Evolutionary conservation across 352 stramenopile genomes (phyloP), one percentile per base, ranked within the genome.

Genomic region (Pythium biforme): DNA sequence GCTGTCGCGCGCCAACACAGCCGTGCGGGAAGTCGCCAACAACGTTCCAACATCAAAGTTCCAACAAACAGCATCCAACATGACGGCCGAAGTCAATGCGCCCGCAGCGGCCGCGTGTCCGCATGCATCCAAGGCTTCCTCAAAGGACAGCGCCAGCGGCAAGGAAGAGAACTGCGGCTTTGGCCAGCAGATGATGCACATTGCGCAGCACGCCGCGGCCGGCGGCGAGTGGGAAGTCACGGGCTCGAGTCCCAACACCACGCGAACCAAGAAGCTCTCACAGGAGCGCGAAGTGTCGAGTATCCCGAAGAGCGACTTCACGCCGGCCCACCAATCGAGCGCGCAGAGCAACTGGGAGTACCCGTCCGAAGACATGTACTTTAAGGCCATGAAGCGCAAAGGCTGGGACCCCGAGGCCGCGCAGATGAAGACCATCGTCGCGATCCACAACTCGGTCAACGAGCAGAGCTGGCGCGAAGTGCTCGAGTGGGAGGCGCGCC

Each of bases 391-490:
- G 95, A 87, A 97, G 69, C 86, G 92, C 64, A 99, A 99, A 66
- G 96, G 96, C 27, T 98, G 96, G 86, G 83, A 96, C 50, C 87
- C 91, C 3, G 72, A 93, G 48, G 81, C 81, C 11, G 72, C 93
- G 25, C 91, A 98, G 74, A 98, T 99, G 81, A 94, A 95, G 47
- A 93, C 86, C 11, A 97, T 98, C 55, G 83, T 99, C n/a, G 83
- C 86, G 41, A 98, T 99, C 67, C 96, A 99, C 80, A 99, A 99
- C 73, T 89, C 92, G 19, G 94, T 99, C 56, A 99, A 99, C 71
- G 96, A 99, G 73, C 82, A 97, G 59, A 98, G 91, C 29, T 99
- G 96, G 96, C 68, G 64, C 25, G 81, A 98, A 66, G 89, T 99
- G 51, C 75, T 90, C 22, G 83, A 96, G 64, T 98, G 92, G 91